Conservation (phyloP, 2,329 filamentous ascomycete species). For the Penicillium sclerotigenum region DNA sequence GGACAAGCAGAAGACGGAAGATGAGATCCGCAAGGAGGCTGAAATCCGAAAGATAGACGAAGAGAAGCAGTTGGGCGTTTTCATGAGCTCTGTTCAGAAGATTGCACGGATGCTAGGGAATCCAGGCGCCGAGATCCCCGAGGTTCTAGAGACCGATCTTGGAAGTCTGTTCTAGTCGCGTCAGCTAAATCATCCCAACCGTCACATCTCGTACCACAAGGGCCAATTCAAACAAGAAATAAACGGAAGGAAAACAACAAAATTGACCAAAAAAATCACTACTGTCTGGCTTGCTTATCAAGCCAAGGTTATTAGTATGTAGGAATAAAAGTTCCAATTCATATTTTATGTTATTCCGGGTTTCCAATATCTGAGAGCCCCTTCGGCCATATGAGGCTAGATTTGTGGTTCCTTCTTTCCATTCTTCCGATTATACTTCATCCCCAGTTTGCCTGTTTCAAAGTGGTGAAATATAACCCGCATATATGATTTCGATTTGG, state of each 20-base stretch:
- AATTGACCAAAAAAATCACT: neutral
- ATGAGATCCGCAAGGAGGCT: neutral
- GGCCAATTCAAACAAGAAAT: neutral
- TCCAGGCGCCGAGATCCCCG: neutral
- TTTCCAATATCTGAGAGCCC: neutral
- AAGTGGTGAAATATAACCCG: neutral
- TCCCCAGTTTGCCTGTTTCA: neutral
- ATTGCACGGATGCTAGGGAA: slow-evolving; percentile 2
- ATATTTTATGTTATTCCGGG: neutral
- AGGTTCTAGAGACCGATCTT: neutral
- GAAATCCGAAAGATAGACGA: neutral
- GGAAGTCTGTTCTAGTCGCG: slow-evolving; percentile 3
- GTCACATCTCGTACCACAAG: neutral
- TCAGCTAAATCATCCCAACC: too few species aligned
- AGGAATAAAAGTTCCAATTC: neutral
- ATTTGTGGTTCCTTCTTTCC: neutral
- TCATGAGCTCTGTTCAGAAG: slow-evolving; percentile 4
- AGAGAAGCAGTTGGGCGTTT: neutral
- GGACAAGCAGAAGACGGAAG: neutral
- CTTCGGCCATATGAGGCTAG: neutral
- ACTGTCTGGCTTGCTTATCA: neutral
- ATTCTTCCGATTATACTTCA: neutral
- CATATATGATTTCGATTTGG: neutral
- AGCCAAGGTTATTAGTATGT: neutral
- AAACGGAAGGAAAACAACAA: neutral